These are phyloP conservation scores for Boletus sp. DNA, from an alignment of 768 basidiomycete species.

Conservation along the genomic window DNA sequence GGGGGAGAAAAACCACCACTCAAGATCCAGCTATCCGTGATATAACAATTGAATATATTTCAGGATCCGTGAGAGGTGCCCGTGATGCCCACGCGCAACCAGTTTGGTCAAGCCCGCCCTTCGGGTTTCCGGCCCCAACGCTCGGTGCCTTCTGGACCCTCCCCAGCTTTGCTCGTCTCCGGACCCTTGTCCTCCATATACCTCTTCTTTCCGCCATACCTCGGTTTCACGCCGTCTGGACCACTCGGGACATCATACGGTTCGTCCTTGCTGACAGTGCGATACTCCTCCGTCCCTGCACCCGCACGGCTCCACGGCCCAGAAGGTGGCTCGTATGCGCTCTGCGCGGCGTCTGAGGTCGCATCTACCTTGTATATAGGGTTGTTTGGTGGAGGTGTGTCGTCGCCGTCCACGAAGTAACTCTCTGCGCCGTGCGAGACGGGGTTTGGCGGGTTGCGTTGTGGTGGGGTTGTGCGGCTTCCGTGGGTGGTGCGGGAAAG, in stretches of 20 bases:
- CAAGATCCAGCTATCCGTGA: not conserved
- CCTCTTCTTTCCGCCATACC: slow-evolving; percentile 23
- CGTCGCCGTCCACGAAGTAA: slow-evolving; percentile 48
- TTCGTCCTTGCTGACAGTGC: slow-evolving; percentile 20
- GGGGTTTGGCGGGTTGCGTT: not conserved
- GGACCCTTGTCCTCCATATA: slow-evolving; percentile 24
- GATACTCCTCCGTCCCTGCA: slow-evolving; percentile 33
- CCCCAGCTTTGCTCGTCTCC: slow-evolving; percentile 31
- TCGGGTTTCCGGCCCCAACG: slow-evolving; percentile 37
- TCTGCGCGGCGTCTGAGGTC: slow-evolving; percentile 40
- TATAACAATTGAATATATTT: not conserved
- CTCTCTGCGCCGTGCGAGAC: slow-evolving; percentile 37
- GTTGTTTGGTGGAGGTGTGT: slow-evolving; percentile 39
- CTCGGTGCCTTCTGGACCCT: slow-evolving; percentile 39
- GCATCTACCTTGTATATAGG: slow-evolving; percentile 47
- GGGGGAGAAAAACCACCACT: not conserved
- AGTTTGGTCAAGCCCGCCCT: slow-evolving; percentile 13
- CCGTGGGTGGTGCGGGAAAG: slow-evolving; percentile 7
- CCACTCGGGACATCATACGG: slow-evolving; percentile 21
- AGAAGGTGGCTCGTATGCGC: slow-evolving; percentile 48
- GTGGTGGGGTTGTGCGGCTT: not conserved
- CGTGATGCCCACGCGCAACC: not conserved
- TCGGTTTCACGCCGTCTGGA: slow-evolving; percentile 8
- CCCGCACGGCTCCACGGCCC: slow-evolving; percentile 43
- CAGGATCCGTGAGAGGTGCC: not conserved